phyloP scores from a whole-genome alignment of 495 filamentous ascomycete genomes.

The Aspergillus nanangensis region DNA sequence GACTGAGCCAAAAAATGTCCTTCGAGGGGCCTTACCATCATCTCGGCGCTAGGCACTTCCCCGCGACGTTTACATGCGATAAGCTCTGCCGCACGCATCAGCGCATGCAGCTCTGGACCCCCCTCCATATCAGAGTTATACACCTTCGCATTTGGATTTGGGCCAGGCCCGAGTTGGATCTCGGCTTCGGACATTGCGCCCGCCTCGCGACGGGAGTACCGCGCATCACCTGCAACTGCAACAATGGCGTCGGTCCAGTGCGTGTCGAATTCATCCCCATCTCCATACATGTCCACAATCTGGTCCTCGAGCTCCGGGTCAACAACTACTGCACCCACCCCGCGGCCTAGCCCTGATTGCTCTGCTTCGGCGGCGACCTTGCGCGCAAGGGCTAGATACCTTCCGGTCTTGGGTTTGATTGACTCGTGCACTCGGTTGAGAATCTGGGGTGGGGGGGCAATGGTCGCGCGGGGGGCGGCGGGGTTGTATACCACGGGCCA shows the following conservation, averaged over 20 bases:
- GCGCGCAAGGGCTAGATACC: constrained; percentile 68
- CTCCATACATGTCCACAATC: constrained; percentile 12
- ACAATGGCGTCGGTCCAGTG: constrained; percentile 48
- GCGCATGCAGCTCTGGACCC: constrained; percentile 75
- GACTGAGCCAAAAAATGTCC: constrained; percentile 30
- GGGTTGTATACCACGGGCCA: constrained; percentile 91
- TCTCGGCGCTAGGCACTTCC: constrained; percentile 11
- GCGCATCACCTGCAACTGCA: constrained; percentile 73
- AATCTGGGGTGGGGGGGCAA: constrained; percentile 50
- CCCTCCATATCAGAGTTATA: constrained; percentile 44
- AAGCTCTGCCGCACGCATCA: constrained; percentile 84
- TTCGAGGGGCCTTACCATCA: constrained; percentile 29
- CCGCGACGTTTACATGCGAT: constrained; percentile 64
- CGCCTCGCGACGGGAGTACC: constrained; percentile 53
- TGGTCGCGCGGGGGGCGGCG: constrained; percentile 49
- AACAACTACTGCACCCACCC: constrained; percentile 79
- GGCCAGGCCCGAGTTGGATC: constrained; percentile 14
- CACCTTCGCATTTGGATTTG: constrained; percentile 23
- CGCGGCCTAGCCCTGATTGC: constrained; percentile 55
- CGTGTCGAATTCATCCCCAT: constrained; percentile 9
- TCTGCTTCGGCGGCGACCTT: constrained; percentile 55
- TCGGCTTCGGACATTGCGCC: constrained; percentile 25
- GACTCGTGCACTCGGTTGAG: constrained; percentile 51
- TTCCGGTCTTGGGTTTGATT: constrained; percentile 45
- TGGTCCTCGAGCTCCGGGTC: constrained; percentile 45